phyloP scores from a whole-genome alignment of 768 basidiomycete species.

The Lactifluus echinatus region DNA sequence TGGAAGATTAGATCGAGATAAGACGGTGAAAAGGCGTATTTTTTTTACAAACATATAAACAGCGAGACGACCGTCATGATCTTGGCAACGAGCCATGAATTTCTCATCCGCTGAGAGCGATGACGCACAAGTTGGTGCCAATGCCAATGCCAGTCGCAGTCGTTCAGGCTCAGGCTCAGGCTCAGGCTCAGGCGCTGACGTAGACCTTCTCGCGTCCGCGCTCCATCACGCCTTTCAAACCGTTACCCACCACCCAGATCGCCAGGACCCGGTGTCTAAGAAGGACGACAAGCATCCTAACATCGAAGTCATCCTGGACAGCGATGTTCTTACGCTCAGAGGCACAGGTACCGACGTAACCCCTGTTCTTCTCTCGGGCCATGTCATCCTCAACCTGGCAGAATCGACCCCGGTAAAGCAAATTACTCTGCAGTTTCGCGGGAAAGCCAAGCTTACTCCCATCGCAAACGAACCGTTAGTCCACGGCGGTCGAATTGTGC shows the following conservation, averaged over 20 bases:
- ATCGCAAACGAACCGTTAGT: constrained; percentile 51
- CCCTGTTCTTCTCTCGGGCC: constrained; percentile 71
- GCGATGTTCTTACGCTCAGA: constrained; percentile 59
- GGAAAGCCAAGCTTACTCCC: constrained; percentile 68
- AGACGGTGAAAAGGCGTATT: background rate
- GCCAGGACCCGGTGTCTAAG: constrained; percentile 23
- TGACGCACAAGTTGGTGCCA: background rate
- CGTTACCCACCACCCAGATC: background rate
- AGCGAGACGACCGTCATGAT: background rate
- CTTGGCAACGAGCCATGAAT: background rate
- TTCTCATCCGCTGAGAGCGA: background rate
- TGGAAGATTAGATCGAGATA: background rate
- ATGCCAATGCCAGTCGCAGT: too few relatives aligned
- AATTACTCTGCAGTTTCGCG: constrained; percentile 75
- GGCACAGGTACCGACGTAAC: constrained; percentile 81
- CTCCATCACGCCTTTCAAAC: constrained; percentile 12
- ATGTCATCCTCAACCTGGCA: constrained; percentile 67
- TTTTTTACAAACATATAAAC: background rate
- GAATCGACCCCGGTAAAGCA: constrained; percentile 82
- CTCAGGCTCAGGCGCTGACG: too few relatives aligned
- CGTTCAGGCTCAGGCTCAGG: too few relatives aligned
- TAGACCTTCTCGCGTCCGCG: constrained; percentile 11
- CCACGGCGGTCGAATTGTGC: background rate
- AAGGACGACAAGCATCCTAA: constrained; percentile 40
- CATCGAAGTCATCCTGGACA: constrained; percentile 71